Percentiles rank a stretch among this genome's conserved stretches.
Evolutionary conservation across 2,329 filamentous ascomycete species (phyloP).

Genomic region (Fusarium decemcellulare): DNA sequence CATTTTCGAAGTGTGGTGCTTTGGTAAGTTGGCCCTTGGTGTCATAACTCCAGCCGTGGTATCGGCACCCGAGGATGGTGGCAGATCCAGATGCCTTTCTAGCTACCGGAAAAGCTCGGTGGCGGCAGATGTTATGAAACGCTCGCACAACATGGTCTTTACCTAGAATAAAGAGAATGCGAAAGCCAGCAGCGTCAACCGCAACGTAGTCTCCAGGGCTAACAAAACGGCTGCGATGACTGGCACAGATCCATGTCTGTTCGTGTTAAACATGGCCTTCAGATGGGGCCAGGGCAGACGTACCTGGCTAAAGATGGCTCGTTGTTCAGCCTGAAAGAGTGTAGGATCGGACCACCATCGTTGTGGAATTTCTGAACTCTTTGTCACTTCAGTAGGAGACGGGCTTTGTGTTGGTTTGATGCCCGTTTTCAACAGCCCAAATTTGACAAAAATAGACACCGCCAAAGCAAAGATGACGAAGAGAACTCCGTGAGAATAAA

Average conservation of each 20-base stretch:
- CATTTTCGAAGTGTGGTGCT: constrained; percentile 51
- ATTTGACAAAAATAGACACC: too few relatives aligned
- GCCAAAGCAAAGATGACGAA: too few relatives aligned
- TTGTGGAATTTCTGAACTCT: neutral
- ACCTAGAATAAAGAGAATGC: constrained; percentile 55
- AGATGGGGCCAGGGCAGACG: neutral
- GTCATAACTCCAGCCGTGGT: constrained; percentile 63
- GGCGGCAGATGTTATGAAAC: constrained; percentile 61
- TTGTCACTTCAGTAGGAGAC: neutral
- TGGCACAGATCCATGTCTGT: constrained; percentile 55
- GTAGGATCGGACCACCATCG: constrained; percentile 2
- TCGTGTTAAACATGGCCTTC: constrained; percentile 28
- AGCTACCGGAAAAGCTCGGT: constrained; percentile 59
- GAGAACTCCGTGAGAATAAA: too few relatives aligned
- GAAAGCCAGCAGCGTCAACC: constrained; percentile 52
- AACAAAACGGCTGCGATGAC: constrained; percentile 52
- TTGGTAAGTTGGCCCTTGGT: constrained; percentile 59
- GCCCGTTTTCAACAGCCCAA: too few relatives aligned
- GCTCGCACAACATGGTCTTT: constrained; percentile 47
- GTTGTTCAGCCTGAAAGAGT: neutral
- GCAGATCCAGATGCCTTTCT: constrained; percentile 54
- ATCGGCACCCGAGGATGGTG: constrained; percentile 58
- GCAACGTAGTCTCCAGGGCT: constrained; percentile 54
- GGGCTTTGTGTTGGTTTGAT: too few relatives aligned
- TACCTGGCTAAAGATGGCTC: neutral